These are phyloP conservation scores for Aspergillus neoniger DNA, from an alignment of 2,329 filamentous ascomycete genomes.

Conservation along the genomic window DNA sequence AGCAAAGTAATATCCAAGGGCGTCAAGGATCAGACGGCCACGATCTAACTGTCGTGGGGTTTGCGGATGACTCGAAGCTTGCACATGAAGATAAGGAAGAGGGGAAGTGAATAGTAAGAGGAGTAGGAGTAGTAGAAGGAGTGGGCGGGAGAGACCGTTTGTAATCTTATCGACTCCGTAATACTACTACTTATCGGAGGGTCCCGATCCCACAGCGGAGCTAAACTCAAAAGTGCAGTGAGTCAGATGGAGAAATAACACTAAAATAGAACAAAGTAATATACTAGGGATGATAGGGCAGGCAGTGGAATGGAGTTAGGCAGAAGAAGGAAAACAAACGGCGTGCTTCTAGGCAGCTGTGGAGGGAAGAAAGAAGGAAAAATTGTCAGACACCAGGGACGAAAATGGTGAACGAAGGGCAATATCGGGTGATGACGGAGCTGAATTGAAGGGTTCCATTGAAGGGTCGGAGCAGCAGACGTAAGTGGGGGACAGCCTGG, in stretches of 20 bases:
- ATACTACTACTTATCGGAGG: slow-evolving; percentile 8
- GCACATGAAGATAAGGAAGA: not conserved
- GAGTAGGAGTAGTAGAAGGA: not conserved
- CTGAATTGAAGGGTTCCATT: slow-evolving; percentile 1
- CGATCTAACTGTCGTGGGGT: not conserved
- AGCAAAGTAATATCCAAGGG: slow-evolving; percentile 8
- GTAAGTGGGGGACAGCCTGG: not conserved
- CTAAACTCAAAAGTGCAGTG: slow-evolving; percentile 14
- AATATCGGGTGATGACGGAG: slow-evolving; percentile 16
- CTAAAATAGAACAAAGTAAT: slow-evolving; percentile 1
- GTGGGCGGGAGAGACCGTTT: slow-evolving; percentile 8
- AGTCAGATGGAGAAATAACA: not conserved
- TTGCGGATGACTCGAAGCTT: not conserved
- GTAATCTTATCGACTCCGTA: slow-evolving; percentile 17
- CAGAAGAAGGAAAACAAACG: not conserved
- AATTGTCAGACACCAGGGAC: slow-evolving; percentile 11
- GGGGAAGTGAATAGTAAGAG: not conserved
- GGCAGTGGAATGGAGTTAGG: not conserved
- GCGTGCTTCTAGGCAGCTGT: not conserved
- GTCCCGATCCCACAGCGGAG: slow-evolving; percentile 7
- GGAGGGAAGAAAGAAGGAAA: slow-evolving; percentile 5
- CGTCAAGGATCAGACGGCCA: slow-evolving; percentile 7
- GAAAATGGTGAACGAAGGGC: slow-evolving; percentile 16
- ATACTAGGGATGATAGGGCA: not conserved
- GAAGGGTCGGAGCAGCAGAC: slow-evolving; percentile 14